Evolutionary conservation across 202 grass and related monocot genomes (phyloP).

Genomic region (Musa balbisiana): DNA sequence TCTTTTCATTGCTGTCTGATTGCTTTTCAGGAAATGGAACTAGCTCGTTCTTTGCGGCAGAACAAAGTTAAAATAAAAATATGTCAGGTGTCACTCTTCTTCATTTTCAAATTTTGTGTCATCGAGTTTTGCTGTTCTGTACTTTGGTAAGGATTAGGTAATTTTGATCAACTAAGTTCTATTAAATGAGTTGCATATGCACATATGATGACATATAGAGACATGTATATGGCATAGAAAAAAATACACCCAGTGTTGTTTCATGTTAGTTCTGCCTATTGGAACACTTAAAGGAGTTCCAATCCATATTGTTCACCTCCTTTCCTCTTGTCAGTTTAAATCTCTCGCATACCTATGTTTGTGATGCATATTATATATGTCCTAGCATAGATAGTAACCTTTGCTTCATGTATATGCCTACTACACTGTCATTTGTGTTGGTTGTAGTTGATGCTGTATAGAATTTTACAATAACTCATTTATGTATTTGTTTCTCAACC

Average conservation of each 20-base stretch:
- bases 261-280: not conserved
- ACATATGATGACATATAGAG: not conserved
- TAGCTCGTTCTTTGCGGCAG: constrained; percentile 67
- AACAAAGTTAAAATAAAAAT: constrained; percentile 93
- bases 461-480: no score
- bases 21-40: constrained; percentile 75
- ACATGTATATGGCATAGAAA: not conserved
- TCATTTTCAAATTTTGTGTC: not conserved
- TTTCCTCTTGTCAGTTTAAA: not conserved
- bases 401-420: not conserved
- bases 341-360: not conserved
- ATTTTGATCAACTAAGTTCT: not conserved
- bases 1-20: constrained; percentile 7
- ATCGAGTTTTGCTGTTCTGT: constrained; percentile 14
- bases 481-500: not conserved
- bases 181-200: not conserved
- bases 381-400: not conserved
- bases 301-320: not conserved
- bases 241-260: not conserved
- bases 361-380: not conserved
- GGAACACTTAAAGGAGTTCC: not conserved
- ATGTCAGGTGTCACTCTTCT: constrained; percentile 47
- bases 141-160: not conserved
- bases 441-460: no score
- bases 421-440: not conserved